Percentiles rank a stretch among this genome's conserved stretches.
phyloP scores from a whole-genome alignment of 176 grass and related monocot species.

The Musa acuminata region DNA sequence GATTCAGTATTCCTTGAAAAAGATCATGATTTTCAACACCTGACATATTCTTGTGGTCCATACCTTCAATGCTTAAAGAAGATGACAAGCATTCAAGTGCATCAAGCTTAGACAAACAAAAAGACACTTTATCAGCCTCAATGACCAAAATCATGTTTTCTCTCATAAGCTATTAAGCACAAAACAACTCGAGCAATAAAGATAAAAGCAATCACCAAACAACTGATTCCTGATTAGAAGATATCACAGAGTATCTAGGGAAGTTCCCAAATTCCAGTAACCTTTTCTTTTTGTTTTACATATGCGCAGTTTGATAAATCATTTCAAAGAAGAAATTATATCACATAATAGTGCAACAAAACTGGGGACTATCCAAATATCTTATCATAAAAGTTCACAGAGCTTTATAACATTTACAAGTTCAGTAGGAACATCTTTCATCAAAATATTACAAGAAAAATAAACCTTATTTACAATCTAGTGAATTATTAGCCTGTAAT shows the following conservation, averaged over 20 bases:
- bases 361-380: background rate
- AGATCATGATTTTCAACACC: constrained; percentile 31
- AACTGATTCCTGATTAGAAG: background rate
- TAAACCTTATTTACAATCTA: background rate
- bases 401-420: too few relatives aligned
- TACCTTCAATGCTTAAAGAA: constrained; percentile 42
- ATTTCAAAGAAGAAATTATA: too few relatives aligned
- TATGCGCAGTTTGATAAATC: too few relatives aligned
- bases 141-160: constrained; percentile 3
- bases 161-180: background rate
- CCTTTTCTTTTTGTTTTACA: too few relatives aligned
- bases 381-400: background rate
- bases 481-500: background rate
- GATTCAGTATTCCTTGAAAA: constrained; percentile 52
- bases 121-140: constrained; percentile 21
- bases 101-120: constrained; percentile 56
- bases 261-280: too few relatives aligned
- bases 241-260: background rate
- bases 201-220: background rate
- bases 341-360: too few relatives aligned
- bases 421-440: background rate
- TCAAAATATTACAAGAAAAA: background rate
- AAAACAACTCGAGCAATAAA: background rate
- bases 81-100: constrained; percentile 71
- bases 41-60: constrained; percentile 31